Base-by-base conservation (phyloP, 768 basidiomycete genomes). In the Leccinum barrowsii region DNA sequence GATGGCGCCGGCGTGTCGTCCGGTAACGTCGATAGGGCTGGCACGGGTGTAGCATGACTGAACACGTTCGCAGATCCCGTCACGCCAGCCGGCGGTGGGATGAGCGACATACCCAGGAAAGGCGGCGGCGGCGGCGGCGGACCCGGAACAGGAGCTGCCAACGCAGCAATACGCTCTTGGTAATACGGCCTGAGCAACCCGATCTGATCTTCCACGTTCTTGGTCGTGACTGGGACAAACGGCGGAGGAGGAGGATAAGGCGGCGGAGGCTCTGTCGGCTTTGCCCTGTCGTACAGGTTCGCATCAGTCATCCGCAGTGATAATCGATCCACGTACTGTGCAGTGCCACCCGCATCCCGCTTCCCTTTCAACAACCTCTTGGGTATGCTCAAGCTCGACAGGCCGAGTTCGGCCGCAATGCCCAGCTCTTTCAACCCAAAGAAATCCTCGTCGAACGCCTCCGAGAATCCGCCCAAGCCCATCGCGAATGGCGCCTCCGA, bases 371-470 rank as follows among this genome's bases (percentile, higher is more conserved):
- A 81, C 32, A 98, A 73, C 60, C 78, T 82, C 73, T 86, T 87
- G 10, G 95, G 95, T 35, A 96, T 82, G 17, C 80, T 82, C 54
- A 98, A 80, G 63, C 82, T 87, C 15, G 87, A 82, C 59, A 96
- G 76, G 13, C 91, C 92, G 52, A 90, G 80, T 67, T 97, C 95
- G 46, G 82, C 82, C 21, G 92, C 94, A 52, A 97, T 92, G 30
- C 94, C 95, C 47, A 94, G 76, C 67, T 90, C 93, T 52, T 85
- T 82, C 26, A 98, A 79, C 11, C 95, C 95, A 12, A 98, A 82
- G 75, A 95, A 96, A 71, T 98, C 95, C 65, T 94, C 94, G 32
- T 94, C 94, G 15, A 95, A 80, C 15, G 85, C 79, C 52, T 93
- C 91, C 0, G 92, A 87, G 70, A 96, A 94, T 66, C 91, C 89